Evolutionary conservation across 371 early-diverging fungal species (phyloP), one percentile per base, ranked within the genome.

Genomic region (Rhizomucor miehei): DNA sequence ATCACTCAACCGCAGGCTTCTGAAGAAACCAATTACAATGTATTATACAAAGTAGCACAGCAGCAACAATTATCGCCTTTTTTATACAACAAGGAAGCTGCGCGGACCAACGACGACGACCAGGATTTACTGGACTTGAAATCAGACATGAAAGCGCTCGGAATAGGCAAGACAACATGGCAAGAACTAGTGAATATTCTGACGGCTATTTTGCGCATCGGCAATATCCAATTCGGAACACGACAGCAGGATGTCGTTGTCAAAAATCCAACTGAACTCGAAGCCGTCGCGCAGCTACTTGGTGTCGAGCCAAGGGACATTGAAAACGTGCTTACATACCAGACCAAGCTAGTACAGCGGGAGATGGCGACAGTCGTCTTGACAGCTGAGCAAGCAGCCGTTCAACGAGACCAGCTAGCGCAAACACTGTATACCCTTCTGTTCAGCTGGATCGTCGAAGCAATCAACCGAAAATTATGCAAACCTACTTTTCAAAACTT

Each of bases 371-470:
- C 94, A 2, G 80, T 90, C 9, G 88, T 91, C 38, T 73, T 95
- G 25, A 86, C 91, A 64, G 69, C 81, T 10, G 80, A 81, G 9
- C 81, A 79, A 12, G 92, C 96, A 0, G 58, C 66, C 6, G 54
- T 56, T 10, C 93, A 93, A 60, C 81, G 93, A 14, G 92, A 93
- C 60, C 65, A 74, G 0, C 67, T 95, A 2, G 87, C 91, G 2
- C 69, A 77, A 46, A 73, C 85, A 3, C 79, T 95, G 10, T 94
- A 94, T 62, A 81, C 86, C 9, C 79, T 92, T 10, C 57, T 95
- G 34, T 87, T 92, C 67, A 77, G 81, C 11, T 95, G 92, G 89
- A 59, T 97, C n/a, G 79, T 93, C 23, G 95, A 94, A 65, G 83
- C 83, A 48, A 77, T 92, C 66, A 95, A 95, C 72, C 66, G 73